Percentiles rank a stretch among this genome's conserved stretches.
phyloP scores from a whole-genome alignment of 495 filamentous ascomycete species.

The Aspergillus hancockii region DNA sequence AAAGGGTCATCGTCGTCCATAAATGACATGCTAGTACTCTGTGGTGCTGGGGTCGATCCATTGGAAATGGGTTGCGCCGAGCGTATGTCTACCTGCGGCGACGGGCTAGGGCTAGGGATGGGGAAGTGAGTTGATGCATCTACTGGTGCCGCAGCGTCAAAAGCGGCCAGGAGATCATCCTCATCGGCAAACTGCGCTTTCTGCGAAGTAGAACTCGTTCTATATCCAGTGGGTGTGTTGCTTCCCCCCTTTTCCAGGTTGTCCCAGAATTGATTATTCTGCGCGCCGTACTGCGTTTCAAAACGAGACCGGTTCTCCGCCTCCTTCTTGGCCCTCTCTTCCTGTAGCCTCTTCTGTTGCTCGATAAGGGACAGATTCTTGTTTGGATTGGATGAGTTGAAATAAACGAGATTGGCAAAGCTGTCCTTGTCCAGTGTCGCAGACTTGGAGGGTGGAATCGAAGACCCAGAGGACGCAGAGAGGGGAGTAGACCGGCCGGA shows the following conservation, averaged over 20 bases:
- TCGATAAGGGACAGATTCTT: slow-evolving; percentile 79
- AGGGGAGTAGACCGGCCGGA: slow-evolving; percentile 72
- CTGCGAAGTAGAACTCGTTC: slow-evolving; percentile 55
- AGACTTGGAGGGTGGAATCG: slow-evolving; percentile 52
- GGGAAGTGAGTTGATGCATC: slow-evolving; percentile 64
- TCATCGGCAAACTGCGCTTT: slow-evolving; percentile 42
- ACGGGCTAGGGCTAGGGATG: slow-evolving; percentile 39
- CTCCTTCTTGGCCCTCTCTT: slow-evolving; percentile 74
- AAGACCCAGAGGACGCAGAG: slow-evolving; percentile 54
- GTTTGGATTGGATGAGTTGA: slow-evolving; percentile 62
- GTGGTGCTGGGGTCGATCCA: slow-evolving; percentile 25
- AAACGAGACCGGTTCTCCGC: slow-evolving; percentile 67
- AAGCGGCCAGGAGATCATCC: slow-evolving; percentile 64
- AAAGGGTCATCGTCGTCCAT: slow-evolving; percentile 75
- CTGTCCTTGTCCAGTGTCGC: slow-evolving; percentile 72
- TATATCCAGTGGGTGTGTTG: slow-evolving; percentile 28
- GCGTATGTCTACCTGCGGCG: slow-evolving; percentile 27
- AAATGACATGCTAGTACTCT: slow-evolving; percentile 22
- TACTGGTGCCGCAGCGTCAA: slow-evolving; percentile 60
- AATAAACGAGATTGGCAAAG: slow-evolving; percentile 85
- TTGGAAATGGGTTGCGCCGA: slow-evolving; percentile 21
- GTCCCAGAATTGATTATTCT: slow-evolving; percentile 70
- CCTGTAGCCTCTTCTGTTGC: slow-evolving; percentile 78
- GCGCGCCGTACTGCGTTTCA: slow-evolving; percentile 72
- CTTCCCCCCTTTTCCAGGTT: slow-evolving; percentile 51